phyloP scores from a whole-genome alignment of 352 stramenopile genomes.

The Globisporangium camurandrum region DNA sequence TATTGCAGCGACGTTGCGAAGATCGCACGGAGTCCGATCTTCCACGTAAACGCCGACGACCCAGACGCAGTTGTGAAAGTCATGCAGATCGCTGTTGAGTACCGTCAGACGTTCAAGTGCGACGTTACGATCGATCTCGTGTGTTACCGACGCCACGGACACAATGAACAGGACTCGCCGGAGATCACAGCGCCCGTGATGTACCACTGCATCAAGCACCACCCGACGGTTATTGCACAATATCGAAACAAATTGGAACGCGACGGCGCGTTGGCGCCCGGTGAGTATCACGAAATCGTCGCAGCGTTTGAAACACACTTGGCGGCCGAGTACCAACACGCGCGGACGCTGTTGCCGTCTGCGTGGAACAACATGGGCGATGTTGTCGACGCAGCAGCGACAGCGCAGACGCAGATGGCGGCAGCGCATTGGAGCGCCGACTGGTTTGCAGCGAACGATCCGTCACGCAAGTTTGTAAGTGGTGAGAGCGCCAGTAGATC shows the following conservation, averaged over 20 bases:
- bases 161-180: conserved; percentile 96
- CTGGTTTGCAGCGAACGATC: conserved; percentile 21
- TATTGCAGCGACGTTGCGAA: conserved; percentile 98
- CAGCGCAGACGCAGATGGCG: too few species aligned
- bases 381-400: too few species aligned
- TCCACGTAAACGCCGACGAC: conserved; percentile 97
- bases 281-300: conserved; percentile 44
- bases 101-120: conserved; percentile 87
- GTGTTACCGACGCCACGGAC: conserved; percentile 97
- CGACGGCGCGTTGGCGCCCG: conserved; percentile 38
- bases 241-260: conserved; percentile 67
- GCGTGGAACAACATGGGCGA: conserved; percentile 72
- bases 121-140: conserved; percentile 99
- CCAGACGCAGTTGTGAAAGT: conserved; percentile 88
- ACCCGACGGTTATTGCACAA: conserved; percentile 70
- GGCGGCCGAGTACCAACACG: conserved; percentile 63
- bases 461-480: too few species aligned
- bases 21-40: conserved; percentile 91
- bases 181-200: conserved; percentile 86
- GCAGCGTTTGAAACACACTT: conserved; percentile 60
- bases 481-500: too few species aligned
- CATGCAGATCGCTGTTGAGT: conserved; percentile 91
- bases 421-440: conserved; percentile 57
- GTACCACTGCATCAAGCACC: conserved; percentile 88
- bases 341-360: conserved; percentile 54